Evolutionary conservation across 2,329 filamentous ascomycete species (phyloP), one percentile per base, ranked within the genome.

Genomic region (Sarocladium kiliense): DNA sequence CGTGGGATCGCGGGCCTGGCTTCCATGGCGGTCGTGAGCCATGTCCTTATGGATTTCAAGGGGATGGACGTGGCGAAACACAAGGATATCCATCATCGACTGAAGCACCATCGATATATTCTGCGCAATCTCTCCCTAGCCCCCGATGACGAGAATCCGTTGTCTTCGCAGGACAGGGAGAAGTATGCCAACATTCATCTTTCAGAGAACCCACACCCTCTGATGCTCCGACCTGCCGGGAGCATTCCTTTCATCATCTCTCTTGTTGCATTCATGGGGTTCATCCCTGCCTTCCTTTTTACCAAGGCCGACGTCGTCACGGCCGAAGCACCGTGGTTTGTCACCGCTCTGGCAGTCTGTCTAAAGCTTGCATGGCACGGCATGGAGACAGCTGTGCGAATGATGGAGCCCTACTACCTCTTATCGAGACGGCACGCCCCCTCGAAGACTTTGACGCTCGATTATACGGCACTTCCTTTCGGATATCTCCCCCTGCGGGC

Each of bases 391-490:
- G 80, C 84, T 25, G 77, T 89, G 47, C 84, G 87, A 41, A 85
- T 89, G 77, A 82, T 89, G 68, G 86, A 90, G 66, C 87, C 87
- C 2, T 91, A 87, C 64, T 88, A 86, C 65, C 81, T 88, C 57
- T 78, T 91, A 2, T 86, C 82, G 14, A 75, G 76, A 54, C 79
- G 87, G 3, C 81, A 87, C 59, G 86, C 87, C 3, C 80, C 84
- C 1, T 75, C 86, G 6, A 81, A 77, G 60, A 86, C 82, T 2
- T 77, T 91, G 6, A 85, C 83, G 0, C 78, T 90, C 10, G 87
- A 91, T 68, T 90, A 91, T 67, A 87, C 85, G 0, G 85, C 85
- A 26, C 80, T 88, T 62, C 85, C 87, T 4, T 88, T 88, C 54
- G 82, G 82, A 3, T 84, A 79, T 67, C 77, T 88, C 21, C 81